A percentile compares a stretch with the other conserved stretches of the same genome.
Conservation (phyloP, 108 stramenopile species). For the Skeletonema marinoi region DNA sequence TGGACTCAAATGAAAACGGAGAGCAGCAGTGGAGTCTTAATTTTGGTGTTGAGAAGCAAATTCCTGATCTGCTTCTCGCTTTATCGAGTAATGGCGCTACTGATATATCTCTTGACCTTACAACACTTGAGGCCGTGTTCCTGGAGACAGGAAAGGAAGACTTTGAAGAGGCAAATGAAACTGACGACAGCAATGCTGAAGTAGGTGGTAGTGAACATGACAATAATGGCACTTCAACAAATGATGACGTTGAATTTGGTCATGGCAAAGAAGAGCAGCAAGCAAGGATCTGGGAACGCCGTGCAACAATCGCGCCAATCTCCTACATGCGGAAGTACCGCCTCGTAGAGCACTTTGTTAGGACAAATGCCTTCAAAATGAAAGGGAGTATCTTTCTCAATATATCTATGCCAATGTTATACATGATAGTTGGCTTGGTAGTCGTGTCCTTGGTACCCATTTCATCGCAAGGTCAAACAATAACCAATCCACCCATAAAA, state of each 20-base stretch:
- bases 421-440: conserved; percentile 31
- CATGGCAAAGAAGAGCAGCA: conserved; percentile 14
- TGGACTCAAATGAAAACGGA: not conserved
- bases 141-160: conserved; percentile 50
- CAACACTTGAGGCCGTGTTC: conserved; percentile 51
- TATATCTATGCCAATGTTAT: conserved; percentile 27
- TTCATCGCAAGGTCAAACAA: conserved; percentile 4
- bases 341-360: conserved; percentile 13
- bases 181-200: not conserved
- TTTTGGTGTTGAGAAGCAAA: conserved; percentile 20
- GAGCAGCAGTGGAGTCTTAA: conserved; percentile 28
- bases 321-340: conserved; percentile 23
- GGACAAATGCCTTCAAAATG: conserved; percentile 35
- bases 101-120: conserved; percentile 36
- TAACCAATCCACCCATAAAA: conserved; percentile 12
- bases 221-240: too few relatives aligned
- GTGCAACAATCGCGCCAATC: conserved; percentile 3
- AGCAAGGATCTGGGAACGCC: conserved; percentile 26
- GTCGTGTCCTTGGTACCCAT: not conserved
- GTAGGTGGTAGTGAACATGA: too few relatives aligned
- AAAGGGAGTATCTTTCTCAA: conserved; percentile 34
- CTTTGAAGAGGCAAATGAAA: conserved; percentile 1
- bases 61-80: conserved; percentile 17
- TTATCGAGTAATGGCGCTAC: conserved; percentile 11
- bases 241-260: too few relatives aligned